A percentile compares a stretch with the other conserved stretches of the same genome.
Evolutionary conservation across 768 basidiomycete genomes (phyloP).

Genomic region (Termitomyces sp.): DNA sequence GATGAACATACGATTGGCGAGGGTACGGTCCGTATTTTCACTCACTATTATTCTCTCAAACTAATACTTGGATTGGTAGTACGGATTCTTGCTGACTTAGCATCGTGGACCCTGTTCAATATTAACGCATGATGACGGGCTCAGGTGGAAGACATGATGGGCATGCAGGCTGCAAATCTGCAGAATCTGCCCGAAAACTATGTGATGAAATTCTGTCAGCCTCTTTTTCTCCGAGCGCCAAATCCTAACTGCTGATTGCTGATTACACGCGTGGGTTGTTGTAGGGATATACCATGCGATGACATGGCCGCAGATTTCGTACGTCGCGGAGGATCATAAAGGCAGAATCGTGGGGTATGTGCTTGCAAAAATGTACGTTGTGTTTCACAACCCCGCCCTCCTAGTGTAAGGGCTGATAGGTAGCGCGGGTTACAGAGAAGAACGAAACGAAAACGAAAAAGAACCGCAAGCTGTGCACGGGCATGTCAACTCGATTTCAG

Average conservation of each 20-base stretch:
- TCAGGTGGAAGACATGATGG: conserved; percentile 81
- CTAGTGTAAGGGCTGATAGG: neutral
- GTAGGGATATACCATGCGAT: conserved; percentile 84
- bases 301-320: conserved; percentile 92
- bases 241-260: neutral
- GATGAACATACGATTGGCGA: conserved; percentile 51
- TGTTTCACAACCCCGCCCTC: neutral
- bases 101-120: neutral
- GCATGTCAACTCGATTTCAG: conserved; percentile 96
- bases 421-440: conserved; percentile 34
- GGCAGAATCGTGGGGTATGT: conserved; percentile 93
- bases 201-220: conserved; percentile 71
- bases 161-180: conserved; percentile 92
- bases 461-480: conserved; percentile 47
- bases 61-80: neutral
- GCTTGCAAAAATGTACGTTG: conserved; percentile 84
- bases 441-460: conserved; percentile 42
- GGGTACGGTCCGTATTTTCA: conserved; percentile 22
- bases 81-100: neutral
- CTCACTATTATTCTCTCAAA: conserved; percentile 1
- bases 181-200: conserved; percentile 94
- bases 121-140: neutral
- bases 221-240: neutral
- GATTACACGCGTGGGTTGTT: neutral
- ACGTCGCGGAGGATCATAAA: conserved; percentile 86